Percentiles rank a stretch among this genome's conserved stretches.
Evolutionary conservation across 140 eudicot species (phyloP).

Genomic region (Anethum foeniculum): DNA sequence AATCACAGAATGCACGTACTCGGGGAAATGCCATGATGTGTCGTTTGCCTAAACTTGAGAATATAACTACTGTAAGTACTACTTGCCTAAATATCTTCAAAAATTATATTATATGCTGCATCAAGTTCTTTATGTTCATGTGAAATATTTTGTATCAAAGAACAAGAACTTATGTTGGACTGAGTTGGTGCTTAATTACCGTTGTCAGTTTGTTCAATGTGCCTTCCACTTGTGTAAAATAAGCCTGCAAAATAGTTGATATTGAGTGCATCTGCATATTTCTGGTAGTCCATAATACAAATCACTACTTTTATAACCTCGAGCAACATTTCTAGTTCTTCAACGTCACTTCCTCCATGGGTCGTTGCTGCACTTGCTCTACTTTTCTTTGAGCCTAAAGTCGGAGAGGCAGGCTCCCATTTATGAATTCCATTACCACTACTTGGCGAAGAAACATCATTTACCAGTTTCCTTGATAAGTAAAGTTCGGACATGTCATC

Average conservation of each 20-base stretch:
- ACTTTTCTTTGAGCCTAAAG: slow-evolving; percentile 71
- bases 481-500: slow-evolving; percentile 95
- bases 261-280: not conserved
- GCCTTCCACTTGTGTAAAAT: slow-evolving; percentile 90
- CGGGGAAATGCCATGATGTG: not conserved
- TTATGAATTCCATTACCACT: slow-evolving; percentile 69
- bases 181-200: slow-evolving; percentile 24
- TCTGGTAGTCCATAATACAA: not conserved
- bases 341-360: slow-evolving; percentile 86
- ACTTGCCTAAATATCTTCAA: not conserved
- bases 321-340: slow-evolving; percentile 90
- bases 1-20: too few species aligned
- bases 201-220: slow-evolving; percentile 71
- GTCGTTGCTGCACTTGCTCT: slow-evolving; percentile 72
- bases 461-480: slow-evolving; percentile 70
- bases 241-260: slow-evolving; percentile 53
- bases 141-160: not conserved
- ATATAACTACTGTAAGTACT: not conserved
- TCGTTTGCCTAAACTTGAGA: not conserved
- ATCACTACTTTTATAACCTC: slow-evolving; percentile 37
- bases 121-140: not conserved
- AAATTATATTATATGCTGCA: not conserved
- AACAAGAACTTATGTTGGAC: not conserved
- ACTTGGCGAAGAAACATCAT: slow-evolving; percentile 50
- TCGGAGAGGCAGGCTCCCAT: slow-evolving; percentile 69